These are phyloP conservation scores for Ensete glaucum DNA, from an alignment of 176 grass and related monocot species.

Conservation along the genomic window DNA sequence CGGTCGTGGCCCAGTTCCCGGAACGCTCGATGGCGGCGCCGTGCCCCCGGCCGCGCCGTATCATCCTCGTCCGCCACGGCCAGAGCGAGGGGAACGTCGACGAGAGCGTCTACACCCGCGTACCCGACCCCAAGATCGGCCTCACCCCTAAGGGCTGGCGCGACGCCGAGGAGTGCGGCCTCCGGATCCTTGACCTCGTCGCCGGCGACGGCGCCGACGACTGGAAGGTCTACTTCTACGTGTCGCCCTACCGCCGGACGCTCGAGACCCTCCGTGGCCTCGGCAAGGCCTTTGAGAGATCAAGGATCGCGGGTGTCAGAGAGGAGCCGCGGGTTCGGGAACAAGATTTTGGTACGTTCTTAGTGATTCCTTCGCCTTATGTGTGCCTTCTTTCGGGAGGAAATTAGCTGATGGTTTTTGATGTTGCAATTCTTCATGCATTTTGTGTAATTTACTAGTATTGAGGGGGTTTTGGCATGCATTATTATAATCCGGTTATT, in stretches of 20 bases:
- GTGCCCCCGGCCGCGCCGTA: constrained; percentile 39
- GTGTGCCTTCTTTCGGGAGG: too few species aligned
- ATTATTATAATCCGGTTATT: background rate
- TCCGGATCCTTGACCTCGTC: constrained; percentile 34
- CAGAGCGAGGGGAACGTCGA: constrained; percentile 89
- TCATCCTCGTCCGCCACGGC: constrained; percentile 73
- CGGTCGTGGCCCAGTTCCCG: constrained; percentile 7
- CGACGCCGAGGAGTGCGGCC: constrained; percentile 49
- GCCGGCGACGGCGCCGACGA: constrained; percentile 6
- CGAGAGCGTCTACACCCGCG: constrained; percentile 55
- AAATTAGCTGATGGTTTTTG: background rate
- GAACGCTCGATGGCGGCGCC: constrained; percentile 10
- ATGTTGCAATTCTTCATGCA: background rate
- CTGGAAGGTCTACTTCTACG: constrained; percentile 93
- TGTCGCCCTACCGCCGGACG: constrained; percentile 58
- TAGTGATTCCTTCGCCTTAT: background rate
- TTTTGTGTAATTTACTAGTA: background rate
- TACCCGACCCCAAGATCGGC: constrained; percentile 69
- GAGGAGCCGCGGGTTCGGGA: constrained; percentile 77
- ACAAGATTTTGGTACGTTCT: constrained; percentile 65
- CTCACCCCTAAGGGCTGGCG: constrained; percentile 44
- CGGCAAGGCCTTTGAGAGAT: constrained; percentile 42
- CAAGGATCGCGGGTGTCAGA: constrained; percentile 57
- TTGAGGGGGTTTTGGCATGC: background rate
- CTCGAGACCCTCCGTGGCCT: constrained; percentile 61